phyloP scores from a whole-genome alignment of 805 yeast genomes.

The Yamadazyma nakazawae region DNA sequence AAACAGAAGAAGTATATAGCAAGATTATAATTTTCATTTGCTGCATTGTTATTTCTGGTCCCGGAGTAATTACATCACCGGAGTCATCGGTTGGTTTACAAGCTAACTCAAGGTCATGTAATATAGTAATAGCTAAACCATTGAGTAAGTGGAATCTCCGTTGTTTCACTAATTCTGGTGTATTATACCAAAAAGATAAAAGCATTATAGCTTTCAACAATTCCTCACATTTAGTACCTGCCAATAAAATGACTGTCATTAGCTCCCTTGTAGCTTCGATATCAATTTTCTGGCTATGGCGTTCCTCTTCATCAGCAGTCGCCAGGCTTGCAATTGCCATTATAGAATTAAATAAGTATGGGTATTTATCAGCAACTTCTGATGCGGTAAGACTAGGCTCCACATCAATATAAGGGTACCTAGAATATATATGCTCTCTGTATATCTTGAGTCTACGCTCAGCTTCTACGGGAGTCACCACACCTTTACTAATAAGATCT shows the following conservation, averaged over 20 bases:
- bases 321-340: constrained; percentile 58
- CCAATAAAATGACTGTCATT: constrained; percentile 57
- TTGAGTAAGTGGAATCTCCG: constrained; percentile 73
- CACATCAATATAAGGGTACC: constrained; percentile 58
- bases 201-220: constrained; percentile 59
- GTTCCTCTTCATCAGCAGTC: constrained; percentile 32
- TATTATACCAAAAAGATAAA: constrained; percentile 75
- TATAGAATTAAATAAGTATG: constrained; percentile 61
- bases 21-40: constrained; percentile 51
- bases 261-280: constrained; percentile 49
- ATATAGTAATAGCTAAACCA: constrained; percentile 59
- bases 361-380: constrained; percentile 48
- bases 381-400: constrained; percentile 44
- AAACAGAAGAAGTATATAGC: constrained; percentile 59
- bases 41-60: constrained; percentile 27
- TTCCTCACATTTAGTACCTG: constrained; percentile 70
- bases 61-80: background rate
- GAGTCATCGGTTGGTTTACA: constrained; percentile 36
- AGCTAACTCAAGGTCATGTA: constrained; percentile 74
- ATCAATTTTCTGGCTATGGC: constrained; percentile 47
- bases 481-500: constrained; percentile 57
- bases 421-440: constrained; percentile 40
- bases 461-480: constrained; percentile 61
- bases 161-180: constrained; percentile 77
- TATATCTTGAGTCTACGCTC: constrained; percentile 49